Evolutionary conservation across 2,329 filamentous ascomycete genomes (phyloP), one percentile per base, ranked within the genome.

Genomic region (Claviceps purpurea): DNA sequence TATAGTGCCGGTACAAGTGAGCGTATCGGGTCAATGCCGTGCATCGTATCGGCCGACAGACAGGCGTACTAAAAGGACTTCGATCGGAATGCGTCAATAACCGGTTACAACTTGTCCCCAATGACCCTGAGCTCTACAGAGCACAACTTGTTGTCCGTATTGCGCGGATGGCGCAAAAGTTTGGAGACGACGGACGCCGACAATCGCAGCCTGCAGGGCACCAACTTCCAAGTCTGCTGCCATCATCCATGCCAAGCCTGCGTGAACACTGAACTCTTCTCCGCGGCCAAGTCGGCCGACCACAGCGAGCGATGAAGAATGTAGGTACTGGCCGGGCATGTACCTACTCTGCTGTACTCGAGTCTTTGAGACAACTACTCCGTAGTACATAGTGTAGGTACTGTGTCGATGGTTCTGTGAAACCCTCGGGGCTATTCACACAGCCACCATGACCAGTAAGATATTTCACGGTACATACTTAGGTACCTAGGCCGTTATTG

Each of bases 131-230:
- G n/a, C n/a, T 13, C 30, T 34, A 34, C 30, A 34, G 30, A 34
- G 30, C 4, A 34, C 5, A 38, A 10, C n/a, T 18, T 34, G 16
- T 10, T 16, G 30, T 18, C 46, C 14, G 20, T 39, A 48, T n/a
- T 48, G 45, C 24, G 24, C 20, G 16, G 16, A 18, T 16, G 26
- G 30, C 10, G 30, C 30, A 34, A 34, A 38, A 47, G 1, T 18
- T 24, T 37, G 45, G 46, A 6, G 30, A 49, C 40, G 40, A 24
- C 16, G 38, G 26, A 18, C 39, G 20, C 50, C 43, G 40, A 49
- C 50, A 52, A 18, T 43, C 48, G 50, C 50, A n/a, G n/a, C n/a
- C n/a, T n/a, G n/a, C n/a, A 49, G 40, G 20, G 45, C 45, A 38
- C 18, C 18, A 22, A 22, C 22, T 22, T 22, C 22, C 22, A 8